phyloP scores from a whole-genome alignment of 2,329 filamentous ascomycete species.

The Venturia pyrina region DNA sequence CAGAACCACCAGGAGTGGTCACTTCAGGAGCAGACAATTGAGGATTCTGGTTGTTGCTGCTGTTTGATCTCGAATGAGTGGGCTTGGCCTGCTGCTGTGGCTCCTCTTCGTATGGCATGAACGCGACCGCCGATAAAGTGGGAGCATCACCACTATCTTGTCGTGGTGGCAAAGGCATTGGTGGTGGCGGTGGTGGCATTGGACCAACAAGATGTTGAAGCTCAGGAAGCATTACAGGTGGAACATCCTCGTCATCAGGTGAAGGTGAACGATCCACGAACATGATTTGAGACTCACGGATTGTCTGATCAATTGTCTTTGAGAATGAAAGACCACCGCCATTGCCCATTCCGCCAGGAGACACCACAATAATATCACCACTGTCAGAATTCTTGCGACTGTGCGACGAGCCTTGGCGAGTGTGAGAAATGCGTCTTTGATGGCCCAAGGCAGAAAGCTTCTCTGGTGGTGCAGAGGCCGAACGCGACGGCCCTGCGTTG shows the following conservation, averaged over 20 bases:
- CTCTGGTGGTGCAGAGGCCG: slow-evolving; percentile 13
- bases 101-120: slow-evolving; percentile 27
- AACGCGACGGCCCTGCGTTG: slow-evolving; percentile 10
- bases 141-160: slow-evolving; percentile 7
- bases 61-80: slow-evolving; percentile 11
- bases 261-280: slow-evolving; percentile 25
- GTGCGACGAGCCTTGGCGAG: background rate
- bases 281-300: slow-evolving; percentile 35
- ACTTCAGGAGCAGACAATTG: background rate
- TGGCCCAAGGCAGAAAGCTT: slow-evolving; percentile 4
- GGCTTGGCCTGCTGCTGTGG: slow-evolving; percentile 8
- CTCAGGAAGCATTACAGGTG: slow-evolving; percentile 47
- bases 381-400: slow-evolving; percentile 6
- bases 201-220: slow-evolving; percentile 50
- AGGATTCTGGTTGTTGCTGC: background rate
- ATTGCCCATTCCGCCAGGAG: slow-evolving; percentile 29
- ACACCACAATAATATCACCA: slow-evolving; percentile 17
- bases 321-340: slow-evolving; percentile 4
- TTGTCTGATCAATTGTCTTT: slow-evolving; percentile 43
- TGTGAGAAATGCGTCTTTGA: slow-evolving; percentile 10
- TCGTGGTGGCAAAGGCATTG: slow-evolving; percentile 21
- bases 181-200: slow-evolving; percentile 24
- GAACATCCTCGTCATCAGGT: background rate
- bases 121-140: background rate
- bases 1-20: slow-evolving; percentile 9